phyloP scores from a whole-genome alignment of 2,329 filamentous ascomycete genomes.

The Metarhizium sp. region DNA sequence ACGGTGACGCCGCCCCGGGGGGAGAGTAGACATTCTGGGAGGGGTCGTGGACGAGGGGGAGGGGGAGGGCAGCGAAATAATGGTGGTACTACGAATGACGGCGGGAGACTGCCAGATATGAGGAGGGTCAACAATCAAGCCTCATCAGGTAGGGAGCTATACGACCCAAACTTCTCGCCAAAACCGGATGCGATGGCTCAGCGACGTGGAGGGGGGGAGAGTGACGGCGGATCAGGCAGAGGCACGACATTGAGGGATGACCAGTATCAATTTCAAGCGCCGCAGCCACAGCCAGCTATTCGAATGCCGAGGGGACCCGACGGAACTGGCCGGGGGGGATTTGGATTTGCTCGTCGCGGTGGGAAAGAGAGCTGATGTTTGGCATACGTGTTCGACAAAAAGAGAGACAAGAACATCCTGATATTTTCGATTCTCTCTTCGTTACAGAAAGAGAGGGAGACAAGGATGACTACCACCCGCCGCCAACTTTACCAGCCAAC shows the following conservation, averaged over 20 bases:
- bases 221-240: conserved; percentile 19
- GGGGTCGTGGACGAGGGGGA: conserved; percentile 37
- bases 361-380: conserved; percentile 25
- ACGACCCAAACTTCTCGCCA: conserved; percentile 62
- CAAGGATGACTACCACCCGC: conserved; percentile 63
- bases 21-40: conserved; percentile 25
- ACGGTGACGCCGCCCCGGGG: conserved; percentile 46
- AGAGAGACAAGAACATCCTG: not conserved
- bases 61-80: conserved; percentile 16
- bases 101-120: conserved; percentile 7
- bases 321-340: conserved; percentile 64
- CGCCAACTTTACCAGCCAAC: conserved; percentile 81
- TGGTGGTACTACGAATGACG: conserved; percentile 12
- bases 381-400: not conserved
- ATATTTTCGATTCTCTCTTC: not conserved
- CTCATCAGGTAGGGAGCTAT: conserved; percentile 51
- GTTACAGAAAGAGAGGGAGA: not conserved
- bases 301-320: conserved; percentile 73
- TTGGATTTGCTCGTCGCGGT: conserved; percentile 63
- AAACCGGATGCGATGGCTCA: conserved; percentile 48
- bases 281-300: conserved; percentile 55
- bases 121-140: conserved; percentile 15
- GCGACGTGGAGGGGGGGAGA: conserved; percentile 27
- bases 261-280: not conserved
- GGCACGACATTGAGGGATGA: conserved; percentile 40